Base-by-base conservation (phyloP, 495 filamentous ascomycete species). In the Lichenothelia convexa region DNA sequence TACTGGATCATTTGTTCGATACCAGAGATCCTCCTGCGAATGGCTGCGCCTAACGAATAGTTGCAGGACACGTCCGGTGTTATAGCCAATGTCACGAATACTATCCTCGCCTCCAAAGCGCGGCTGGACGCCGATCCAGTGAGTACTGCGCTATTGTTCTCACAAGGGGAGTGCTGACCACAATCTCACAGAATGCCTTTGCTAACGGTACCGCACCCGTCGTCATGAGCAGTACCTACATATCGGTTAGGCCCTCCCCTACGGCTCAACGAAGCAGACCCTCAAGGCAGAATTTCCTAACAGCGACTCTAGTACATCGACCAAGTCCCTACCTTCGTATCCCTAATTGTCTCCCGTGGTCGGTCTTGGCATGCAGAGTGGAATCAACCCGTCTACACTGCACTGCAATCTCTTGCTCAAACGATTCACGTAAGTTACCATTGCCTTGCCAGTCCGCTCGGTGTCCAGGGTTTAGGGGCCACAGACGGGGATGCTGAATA, bases 351-450 rank as follows among this genome's bases (percentile, higher is more conserved):
- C n/a, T 30, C 20, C 18, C 41, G 41, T 18, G 41, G 41, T 26
- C 36, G 30, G 6, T 15, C 27, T 9, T 35, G 11, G 15, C 41
- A 44, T 26, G 8, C 12, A 0, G 41, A 44, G 18, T 11, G 13
- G 16, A 44, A 44, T 19, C 20, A 22, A 29, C 36, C 41, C 11
- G 41, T 44, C 5, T 44, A 40, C 29, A 34, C 18, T 19, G 21
- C 27, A 6, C 21, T 44, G 18, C 21, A 35, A 35, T 29, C 22
- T 11, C 18, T 40, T 5, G 36, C 36, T 6, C 34, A 16, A 3
- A 36, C 24, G 4, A 26, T 44, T 5, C 41, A 44, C 23, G 40
- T 43, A 29, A 31, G 40, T 22, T 35, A n/a, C 11, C 8, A 15
- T 1, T 21, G 15, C 12, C 33, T 19, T 39, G 19, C 17, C 2